Evolutionary conservation across 352 stramenopile genomes (phyloP).

Genomic region (Halophytophthora batemanensis): DNA sequence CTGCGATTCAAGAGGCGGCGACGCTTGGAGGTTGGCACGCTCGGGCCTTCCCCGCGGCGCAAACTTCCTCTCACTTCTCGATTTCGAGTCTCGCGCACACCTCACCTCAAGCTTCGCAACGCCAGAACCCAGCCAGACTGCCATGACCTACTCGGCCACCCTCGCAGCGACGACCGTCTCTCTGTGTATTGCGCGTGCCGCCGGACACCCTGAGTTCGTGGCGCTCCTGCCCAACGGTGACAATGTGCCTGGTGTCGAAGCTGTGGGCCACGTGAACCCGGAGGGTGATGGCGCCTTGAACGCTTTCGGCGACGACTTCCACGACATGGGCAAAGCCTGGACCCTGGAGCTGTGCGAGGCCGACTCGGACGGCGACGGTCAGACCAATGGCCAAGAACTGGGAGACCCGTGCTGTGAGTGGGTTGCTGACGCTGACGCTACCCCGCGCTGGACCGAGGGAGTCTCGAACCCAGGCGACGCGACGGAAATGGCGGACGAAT

Average conservation of each 20-base stretch:
- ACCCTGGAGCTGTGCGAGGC: conserved; percentile 37
- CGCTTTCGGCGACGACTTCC: conserved; percentile 42
- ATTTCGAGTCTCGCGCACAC: too few relatives aligned
- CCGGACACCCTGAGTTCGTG: conserved; percentile 11
- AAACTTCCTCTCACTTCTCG: too few relatives aligned
- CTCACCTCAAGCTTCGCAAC: too few relatives aligned
- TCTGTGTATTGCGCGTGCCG: background rate
- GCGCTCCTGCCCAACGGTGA: conserved; percentile 29
- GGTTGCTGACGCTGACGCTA: conserved; percentile 9
- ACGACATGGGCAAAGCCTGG: conserved; percentile 13
- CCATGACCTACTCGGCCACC: too few relatives aligned
- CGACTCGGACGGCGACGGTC: conserved; percentile 53
- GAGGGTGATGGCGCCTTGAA: conserved; percentile 15
- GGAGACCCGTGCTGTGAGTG: conserved; percentile 54
- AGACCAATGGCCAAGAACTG: conserved; percentile 62
- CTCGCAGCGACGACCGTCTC: too few relatives aligned
- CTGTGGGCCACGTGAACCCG: conserved; percentile 23
- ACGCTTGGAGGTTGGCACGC: too few relatives aligned
- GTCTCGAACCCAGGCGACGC: conserved; percentile 18
- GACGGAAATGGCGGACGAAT: conserved; percentile 4
- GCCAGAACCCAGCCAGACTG: too few relatives aligned
- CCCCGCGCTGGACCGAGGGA: conserved; percentile 7
- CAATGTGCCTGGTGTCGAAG: conserved; percentile 17
- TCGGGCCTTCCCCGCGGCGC: too few relatives aligned
- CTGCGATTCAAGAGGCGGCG: too few relatives aligned